These are phyloP conservation scores for Leishmania turanica DNA, from an alignment of 208 protist species.

Conservation along the genomic window DNA sequence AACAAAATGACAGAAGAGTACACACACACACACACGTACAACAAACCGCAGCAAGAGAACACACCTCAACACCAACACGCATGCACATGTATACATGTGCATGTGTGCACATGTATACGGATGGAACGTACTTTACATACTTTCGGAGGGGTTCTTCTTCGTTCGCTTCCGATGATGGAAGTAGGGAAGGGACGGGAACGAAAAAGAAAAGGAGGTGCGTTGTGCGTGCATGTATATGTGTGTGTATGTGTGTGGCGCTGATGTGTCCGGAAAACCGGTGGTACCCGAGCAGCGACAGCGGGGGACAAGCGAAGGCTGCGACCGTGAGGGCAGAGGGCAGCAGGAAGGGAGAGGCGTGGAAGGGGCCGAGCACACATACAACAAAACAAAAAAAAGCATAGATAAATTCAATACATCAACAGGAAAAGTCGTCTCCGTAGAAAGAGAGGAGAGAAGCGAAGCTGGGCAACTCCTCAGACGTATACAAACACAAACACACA, in stretches of 20 bases:
- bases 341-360: not conserved
- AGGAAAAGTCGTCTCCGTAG: not conserved
- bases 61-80: not conserved
- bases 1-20: not conserved
- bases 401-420: not conserved
- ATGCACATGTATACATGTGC: not conserved
- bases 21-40: too few species aligned
- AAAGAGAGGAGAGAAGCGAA: not conserved
- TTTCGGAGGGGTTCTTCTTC: too few species aligned
- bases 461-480: not conserved
- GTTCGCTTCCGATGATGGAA: too few species aligned
- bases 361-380: not conserved
- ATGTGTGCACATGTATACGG: not conserved
- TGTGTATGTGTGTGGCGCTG: too few species aligned
- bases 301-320: not conserved
- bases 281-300: not conserved
- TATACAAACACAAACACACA: not conserved
- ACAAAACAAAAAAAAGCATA: not conserved
- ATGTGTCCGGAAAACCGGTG: not conserved
- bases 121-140: too few species aligned
- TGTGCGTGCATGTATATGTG: too few species aligned
- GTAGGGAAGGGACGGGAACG: not conserved
- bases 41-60: not conserved
- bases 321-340: not conserved
- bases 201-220: not conserved